Base-by-base conservation (phyloP, 1,284 basidiomycete species). In the Blastosporella zonata region DNA sequence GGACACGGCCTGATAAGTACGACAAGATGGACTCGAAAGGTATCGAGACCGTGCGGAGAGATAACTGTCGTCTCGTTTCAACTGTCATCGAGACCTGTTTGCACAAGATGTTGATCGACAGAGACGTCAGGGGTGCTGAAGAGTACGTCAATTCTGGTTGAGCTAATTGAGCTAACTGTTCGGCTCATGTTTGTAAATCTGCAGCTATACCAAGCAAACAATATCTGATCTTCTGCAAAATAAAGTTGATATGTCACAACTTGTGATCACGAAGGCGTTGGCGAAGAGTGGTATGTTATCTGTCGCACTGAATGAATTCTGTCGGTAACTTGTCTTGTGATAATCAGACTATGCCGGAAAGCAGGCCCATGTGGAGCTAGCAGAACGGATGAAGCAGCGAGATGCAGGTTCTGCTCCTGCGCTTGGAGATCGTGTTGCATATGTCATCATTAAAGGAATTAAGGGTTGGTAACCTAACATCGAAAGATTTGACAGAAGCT, bases 1-100 rank as follows among this genome's bases (percentile, higher is more conserved):
- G 95, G 95, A 97, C 94, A 1, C 84, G 82, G 55, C 73, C 86
- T 6, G 93, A 97, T 38, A 95, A 93, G 66, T 94, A 90, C 58
- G 95, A 98, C 67, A 97, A 97, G 72, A 97, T 97, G 95, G 94
- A 98, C 60, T 88, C 95, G 1, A 98, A 98, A 69, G 94, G 94
- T 60, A 97, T 98, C 52, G 94, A 98, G 93, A 97, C 94, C 43
- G 94, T 97, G 43, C 87, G 95, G 56, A 80, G 94, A 67, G 94
- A 98, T 62, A 97, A 98, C 62, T 98, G 95, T 66, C 86, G 93
- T 18, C 78, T 97, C 6, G 94, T 97, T 12, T 93, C 91, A 2
- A 96, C 93, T 1, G 93, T 97, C 55, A 97, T 98, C 53, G 90
- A 95, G 66, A 98, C 95, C 0, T 97, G 95, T 62, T 71, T 97